Evolutionary conservation across 202 grass and related monocot genomes (phyloP), one percentile per base, ranked within the genome.

Genomic region (Hordeum pubiflorum): DNA sequence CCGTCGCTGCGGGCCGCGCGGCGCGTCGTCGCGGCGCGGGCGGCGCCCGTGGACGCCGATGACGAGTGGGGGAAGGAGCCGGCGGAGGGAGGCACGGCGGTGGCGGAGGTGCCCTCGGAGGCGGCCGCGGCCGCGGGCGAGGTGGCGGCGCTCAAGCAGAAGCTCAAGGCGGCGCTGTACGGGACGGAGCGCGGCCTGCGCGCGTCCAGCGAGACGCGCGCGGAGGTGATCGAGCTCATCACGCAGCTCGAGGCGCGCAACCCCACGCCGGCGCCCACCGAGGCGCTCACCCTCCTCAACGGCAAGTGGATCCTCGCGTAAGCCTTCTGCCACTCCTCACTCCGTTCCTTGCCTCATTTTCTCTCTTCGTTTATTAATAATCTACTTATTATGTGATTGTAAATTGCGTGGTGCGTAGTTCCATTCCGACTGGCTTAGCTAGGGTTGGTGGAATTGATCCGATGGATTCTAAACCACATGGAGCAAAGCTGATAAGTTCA

Each of bases 281-380:
- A 98, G 36, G 90, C 92, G 57, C 88, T 95, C 44, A 44, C 86
- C 26, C 90, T 98, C 33, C 89, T 95, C 74, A 89, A 95, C 86
- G 96, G 92, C 48, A 98, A 93, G 73, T 95, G 96, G 96, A 98
- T 98, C 79, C 92, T 98, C 61, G 88, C 82, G 96, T 98, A 91
- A 86, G 90, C 7, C 61, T 36, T 52, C 7, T 59, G 7, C 55
- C 14, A 43, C n/a, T 32, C 3, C 17, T 75, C 10, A 2, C 50
- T 40, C n/a, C 32, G 23, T 26, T 62, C 63, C 18, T 18, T 4
- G 13, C 56, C 7, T 32, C 52, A 1, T 48, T 56, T 24, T 17
- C 3, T 10, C 67, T 54, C 60, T 59, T 62, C 44, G 24, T 24
- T 41, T 38, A 31, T 20, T 38, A 22, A n/a, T 38, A 22, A n/a